Evolutionary conservation across 2,329 filamentous ascomycete species (phyloP), one percentile per base, ranked within the genome.

Genomic region (Diaporthe aspalathi): DNA sequence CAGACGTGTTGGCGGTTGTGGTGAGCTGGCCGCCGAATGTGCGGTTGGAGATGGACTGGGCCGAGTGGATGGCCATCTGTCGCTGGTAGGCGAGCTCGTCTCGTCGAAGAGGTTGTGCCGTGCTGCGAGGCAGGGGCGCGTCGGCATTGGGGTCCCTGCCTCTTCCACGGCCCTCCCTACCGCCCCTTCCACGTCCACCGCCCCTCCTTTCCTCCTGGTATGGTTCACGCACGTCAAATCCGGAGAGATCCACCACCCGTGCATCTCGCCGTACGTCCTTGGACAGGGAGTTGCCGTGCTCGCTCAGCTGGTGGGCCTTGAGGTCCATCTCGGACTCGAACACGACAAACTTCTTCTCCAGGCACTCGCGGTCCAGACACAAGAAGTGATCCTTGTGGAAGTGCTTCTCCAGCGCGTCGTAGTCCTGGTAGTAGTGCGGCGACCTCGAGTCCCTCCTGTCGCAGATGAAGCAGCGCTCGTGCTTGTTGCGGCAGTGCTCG

Each of bases 311-410:
- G 82, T 99, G 96, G 3, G 93, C 96, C 80, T 98, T 97, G 57
- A 99, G 84, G 77, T 99, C 96, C 86, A 99, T 91, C 78, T 98
- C 94, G 0, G 94, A 95, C 69, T 94, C 94, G 76, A 99, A 99
- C 0, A 98, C 96, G 38, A 98, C 93, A 79, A 98, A 98, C 80
- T 98, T 98, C 88, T 97, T 97, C 76, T 98, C 96, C 78, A 96
- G 80, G 77, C 96, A 99, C 78, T 97, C 95, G 68, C 88, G 87
- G 76, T 99, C 94, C 8, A 89, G 81, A 78, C 96, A 99, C 0
- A 95, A 84, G 78, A 91, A 97, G 80, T 99, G 96, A 70, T 96
- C 94, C 75, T 91, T 91, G 74, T 89, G 88, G 79, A 98, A 98
- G 81, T 99, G 96, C 47, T 90, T 84, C 78, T 97, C 94, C 3